Conservation (phyloP, 306 rosid genomes). For the Lupinus albus region DNA sequence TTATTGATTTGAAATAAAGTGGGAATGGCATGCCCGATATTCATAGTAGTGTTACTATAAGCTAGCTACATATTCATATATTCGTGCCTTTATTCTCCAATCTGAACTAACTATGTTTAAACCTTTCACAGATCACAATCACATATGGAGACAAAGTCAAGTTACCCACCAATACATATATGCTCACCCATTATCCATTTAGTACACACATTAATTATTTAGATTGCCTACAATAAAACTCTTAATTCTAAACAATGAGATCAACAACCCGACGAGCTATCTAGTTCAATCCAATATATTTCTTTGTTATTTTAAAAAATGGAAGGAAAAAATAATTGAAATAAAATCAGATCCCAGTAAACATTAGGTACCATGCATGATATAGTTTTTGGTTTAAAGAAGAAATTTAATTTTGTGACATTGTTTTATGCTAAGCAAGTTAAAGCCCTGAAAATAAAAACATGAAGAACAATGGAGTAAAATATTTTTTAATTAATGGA, state of each 20-base stretch:
- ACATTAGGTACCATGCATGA: no score
- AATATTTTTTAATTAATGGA: no score
- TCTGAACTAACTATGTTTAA: background rate
- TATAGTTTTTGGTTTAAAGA: background rate
- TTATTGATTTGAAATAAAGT: slow-evolving; percentile 56
- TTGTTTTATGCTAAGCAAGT: no score
- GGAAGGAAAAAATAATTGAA: no score
- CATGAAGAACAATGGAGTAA: background rate
- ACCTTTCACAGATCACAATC: background rate
- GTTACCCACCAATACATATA: background rate
- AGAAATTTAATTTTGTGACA: background rate
- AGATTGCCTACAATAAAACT: no score
- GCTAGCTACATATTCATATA: background rate
- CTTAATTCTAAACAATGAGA: no score
- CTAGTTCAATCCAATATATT: no score
- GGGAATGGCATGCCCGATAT: slow-evolving; percentile 9
- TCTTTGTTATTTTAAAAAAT: no score
- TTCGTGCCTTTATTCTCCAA: background rate
- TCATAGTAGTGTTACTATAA: no score
- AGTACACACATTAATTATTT: background rate
- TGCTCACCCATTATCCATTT: background rate
- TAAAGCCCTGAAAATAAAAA: background rate
- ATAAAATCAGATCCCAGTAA: no score
- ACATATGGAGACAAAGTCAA: background rate
- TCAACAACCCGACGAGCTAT: no score